Evolutionary conservation across 257 asterid genomes (phyloP), one percentile per base, ranked within the genome.

Genomic region (Plantago major): DNA sequence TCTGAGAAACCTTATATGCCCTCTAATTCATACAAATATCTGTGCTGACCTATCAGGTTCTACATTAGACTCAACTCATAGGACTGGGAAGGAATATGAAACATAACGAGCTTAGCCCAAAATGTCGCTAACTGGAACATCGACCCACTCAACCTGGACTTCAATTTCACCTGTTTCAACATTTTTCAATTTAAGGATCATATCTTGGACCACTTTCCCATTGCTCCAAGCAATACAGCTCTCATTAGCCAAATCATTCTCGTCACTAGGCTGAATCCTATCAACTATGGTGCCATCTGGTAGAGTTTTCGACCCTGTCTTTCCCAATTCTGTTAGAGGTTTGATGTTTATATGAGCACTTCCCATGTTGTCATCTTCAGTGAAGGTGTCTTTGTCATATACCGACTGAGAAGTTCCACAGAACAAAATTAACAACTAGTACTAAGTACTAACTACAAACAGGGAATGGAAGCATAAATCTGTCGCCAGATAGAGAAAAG

Each of bases 331-430:
- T n/a, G 79, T 37, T 51, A 73, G 65, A 0, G 89, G 74, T 45
- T 60, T 76, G 49, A 88, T 73, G 76, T 81, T 83, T 15, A 90
- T 75, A 6, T 73, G 55, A 0, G 96, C 95, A 16, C 54, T 74
- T 22, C 96, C 98, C 87, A 88, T 85, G 74, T 69, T 71, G 74
- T 90, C 98, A 30, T 90, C 96, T 6, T n/a, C 83, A 7, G 81
- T 77, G 77, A 90, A 88, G 10, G 95, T 90, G 75, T 90, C 98
- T 55, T 82, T 82, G 66, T 90, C 96, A 61, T 71, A 86, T 33
- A 90, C 94, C 0, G 59, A 64, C 96, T 90, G 77, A 14, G 60
- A 46, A 57, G 14, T 18, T 2, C 11, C 18, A 26, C 42, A 53
- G 10, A 9, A 53, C 42, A 53, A 0, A 12, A 11, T 52, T 5